Evolutionary conservation across 768 basidiomycete species (phyloP), one percentile per base, ranked within the genome.

Genomic region (Podaxis rugospora): DNA sequence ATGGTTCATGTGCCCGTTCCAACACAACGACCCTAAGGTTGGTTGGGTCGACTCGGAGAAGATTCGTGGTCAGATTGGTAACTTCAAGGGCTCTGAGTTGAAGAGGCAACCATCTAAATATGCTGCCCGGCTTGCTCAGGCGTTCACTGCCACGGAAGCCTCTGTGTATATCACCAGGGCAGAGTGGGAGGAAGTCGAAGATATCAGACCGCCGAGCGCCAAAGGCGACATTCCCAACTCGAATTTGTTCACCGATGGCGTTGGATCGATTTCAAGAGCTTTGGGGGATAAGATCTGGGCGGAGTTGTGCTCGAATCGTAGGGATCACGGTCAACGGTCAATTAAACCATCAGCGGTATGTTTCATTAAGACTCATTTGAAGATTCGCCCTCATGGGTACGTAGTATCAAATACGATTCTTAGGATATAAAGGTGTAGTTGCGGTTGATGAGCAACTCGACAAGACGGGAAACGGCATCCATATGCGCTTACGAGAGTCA

Each of bases 391-490:
- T 61, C 44, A 61, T 7, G 16, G 49, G 61, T 36, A 47, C n/a
- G 25, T 57, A 89, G 81, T 89, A 86, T 69, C 90, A 90, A 74
- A 92, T 93, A 52, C 85, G 93, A 50, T 89, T 93, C 69, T 70
- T 93, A 49, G 92, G 90, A 18, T 92, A 80, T 72, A 95, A 95
- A 71, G 93, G 93, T 0, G 83, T 94, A 23, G 88, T 94, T 0
- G 79, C 75, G 3, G 79, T 93, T 10, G 92, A 94, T 66, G 71
- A 72, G 53, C 70, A 79, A 42, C 69, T 91, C 2, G 73, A 80
- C 51, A 73, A 74, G 51, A 64, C 72, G 16, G 65, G 75, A 14
- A 64, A 71, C 46, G 85, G 85, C 0, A 82, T 87, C 52, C 80
- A 79, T 16, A 89, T 94, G 88, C 80, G 87, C 28, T 68, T 92